Base-by-base conservation (phyloP, 495 filamentous ascomycete species). In the Aspergillus sclerotioniger region DNA sequence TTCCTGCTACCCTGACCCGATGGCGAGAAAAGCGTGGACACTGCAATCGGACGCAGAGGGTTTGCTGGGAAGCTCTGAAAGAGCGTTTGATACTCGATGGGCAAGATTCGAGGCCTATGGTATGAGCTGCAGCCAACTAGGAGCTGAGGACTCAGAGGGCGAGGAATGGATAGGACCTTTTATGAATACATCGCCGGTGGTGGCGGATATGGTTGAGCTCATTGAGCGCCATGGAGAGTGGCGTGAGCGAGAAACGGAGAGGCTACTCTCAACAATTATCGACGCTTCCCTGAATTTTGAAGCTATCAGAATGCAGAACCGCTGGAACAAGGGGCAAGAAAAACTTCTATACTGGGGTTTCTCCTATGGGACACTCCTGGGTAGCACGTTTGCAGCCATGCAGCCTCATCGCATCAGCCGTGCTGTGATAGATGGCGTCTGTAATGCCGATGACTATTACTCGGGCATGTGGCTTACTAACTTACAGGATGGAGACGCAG, bases 141-240 rank as follows among this genome's bases (percentile, higher is more conserved):
- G 8, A 1, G 37, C 25, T 13, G 43, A 25, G 21, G 13, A 3
- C 3, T 28, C 9, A 8, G 47, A 50, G 20, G 12, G 6, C 3
- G 13, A 31, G 8, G 25, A 32, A 32, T 50, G 15, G 20, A 49
- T 56, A 20, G 29, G 28, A 8, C 29, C 6, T 1, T 35, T 35
- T 37, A 49, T 49, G 29, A 56, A 56, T 17, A 56, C 54, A 0
- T 8, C 54, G 2, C 16, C 43, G 2, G 16, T 37, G 41, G 53
- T 56, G 25, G 43, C 25, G 10, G 53, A 56, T 37, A 55, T 55
- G 53, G 53, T 55, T 25, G 41, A 16, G 12, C n/a, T 55, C 0
- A 33, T 55, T 17, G 53, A 55, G 41, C 25, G 29, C 3, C 53
- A 46, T 19, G 53, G 53, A 8, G 41, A 55, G 41, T 55, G 53